Conservation (phyloP, 306 rosid species). For the Fragaria vesca region DNA sequence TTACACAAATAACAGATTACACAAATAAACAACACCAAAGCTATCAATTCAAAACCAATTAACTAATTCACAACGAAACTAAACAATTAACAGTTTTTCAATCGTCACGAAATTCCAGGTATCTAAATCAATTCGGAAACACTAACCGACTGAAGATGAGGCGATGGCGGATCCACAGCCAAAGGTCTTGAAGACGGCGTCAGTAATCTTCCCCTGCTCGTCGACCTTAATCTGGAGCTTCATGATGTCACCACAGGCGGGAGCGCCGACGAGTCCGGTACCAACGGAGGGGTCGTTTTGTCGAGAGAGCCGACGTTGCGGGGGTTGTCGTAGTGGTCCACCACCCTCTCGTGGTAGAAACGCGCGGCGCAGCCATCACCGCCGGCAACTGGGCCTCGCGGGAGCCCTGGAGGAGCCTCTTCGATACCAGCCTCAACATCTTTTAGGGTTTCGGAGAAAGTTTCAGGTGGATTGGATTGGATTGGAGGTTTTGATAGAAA, state of each 20-base stretch:
- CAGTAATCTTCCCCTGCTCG: conserved; percentile 69
- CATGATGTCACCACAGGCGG: conserved; percentile 94
- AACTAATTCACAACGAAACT: neutral
- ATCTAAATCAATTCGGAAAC: too few relatives aligned
- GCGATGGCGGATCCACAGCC: conserved; percentile 96
- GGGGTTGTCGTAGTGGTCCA: conserved; percentile 86
- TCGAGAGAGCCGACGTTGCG: conserved; percentile 84
- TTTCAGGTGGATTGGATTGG: conserved; percentile 1
- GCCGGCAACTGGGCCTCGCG: conserved; percentile 29
- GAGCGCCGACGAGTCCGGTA: conserved; percentile 86
- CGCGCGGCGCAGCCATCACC: conserved; percentile 44
- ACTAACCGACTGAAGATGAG: conserved; percentile 77
- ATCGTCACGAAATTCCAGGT: too few relatives aligned
- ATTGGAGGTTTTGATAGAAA: neutral
- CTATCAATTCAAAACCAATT: too few relatives aligned
- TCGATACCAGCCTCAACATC: conserved; percentile 60
- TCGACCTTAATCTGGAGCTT: conserved; percentile 91
- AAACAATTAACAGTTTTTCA: neutral
- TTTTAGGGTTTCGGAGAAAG: conserved; percentile 1
- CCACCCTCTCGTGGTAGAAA: conserved; percentile 75
- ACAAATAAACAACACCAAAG: too few relatives aligned
- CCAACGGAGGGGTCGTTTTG: conserved; percentile 76
- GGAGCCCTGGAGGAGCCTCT: conserved; percentile 45
- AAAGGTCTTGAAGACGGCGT: conserved; percentile 88
- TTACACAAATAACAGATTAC: too few relatives aligned